Evolutionary conservation across 169 alveolate species (phyloP), one percentile per base, ranked within the genome.

Genomic region (Ichthyophthirius multifiliis): DNA sequence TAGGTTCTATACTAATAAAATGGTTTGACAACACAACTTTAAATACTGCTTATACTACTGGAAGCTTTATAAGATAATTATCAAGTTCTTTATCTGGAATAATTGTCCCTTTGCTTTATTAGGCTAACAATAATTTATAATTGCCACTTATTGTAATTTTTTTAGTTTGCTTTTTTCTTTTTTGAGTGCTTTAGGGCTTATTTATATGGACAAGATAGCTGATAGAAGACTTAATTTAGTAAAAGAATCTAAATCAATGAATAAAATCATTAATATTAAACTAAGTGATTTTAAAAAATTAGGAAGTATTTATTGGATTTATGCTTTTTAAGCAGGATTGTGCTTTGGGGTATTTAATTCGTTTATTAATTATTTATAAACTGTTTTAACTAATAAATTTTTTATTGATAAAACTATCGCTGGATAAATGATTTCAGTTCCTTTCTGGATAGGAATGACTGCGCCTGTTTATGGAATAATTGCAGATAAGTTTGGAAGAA

Each of bases 351-450:
- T 39, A 27, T 55, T 55, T 23, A 27, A 55, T 55, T 34, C 71
- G 13, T 55, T 55, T 27, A 39, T 27, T 10, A 55, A 39, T 27
- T 55, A 55, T 55, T 39, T 55, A 13, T 39, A 55, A 27, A 39
- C 71, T 15, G 31, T 55, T 55, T 55, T 55, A 27, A 2, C 12
- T 2, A 34, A 55, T 27, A 55, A 55, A 55, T 55, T 55, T 27
- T 34, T 34, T 55, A 55, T 55, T 55, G 71, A 55, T 55, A 55
- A 55, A 55, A 55, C 71, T 55, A 55, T 39, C 1, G 71, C 71
- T 55, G 71, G 71, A 0, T 55, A 34, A 27, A 55, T 55, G 71
- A 23, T 27, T 55, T 55, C 71, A 10, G 31, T 55, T 55, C 71
- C 71, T 55, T 55, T 55, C 39, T 55, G 71, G 71, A 23, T 55